A percentile compares a stretch with the other conserved stretches of the same genome.
Evolutionary conservation across 306 rosid species (phyloP).

Genomic region (Quillaja saponaria): DNA sequence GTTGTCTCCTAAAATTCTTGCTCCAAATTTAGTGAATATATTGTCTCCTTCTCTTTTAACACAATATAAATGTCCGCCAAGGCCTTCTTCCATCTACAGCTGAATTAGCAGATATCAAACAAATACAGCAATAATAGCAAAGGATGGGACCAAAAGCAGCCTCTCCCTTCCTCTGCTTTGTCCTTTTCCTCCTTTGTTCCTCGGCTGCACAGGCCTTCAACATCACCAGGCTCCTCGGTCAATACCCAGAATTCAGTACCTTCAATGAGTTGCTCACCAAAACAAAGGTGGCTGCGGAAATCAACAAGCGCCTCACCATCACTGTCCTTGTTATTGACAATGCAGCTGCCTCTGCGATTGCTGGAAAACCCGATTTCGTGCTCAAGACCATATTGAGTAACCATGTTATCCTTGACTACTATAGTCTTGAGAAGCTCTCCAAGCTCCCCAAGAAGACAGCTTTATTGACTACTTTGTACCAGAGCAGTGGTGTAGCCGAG

Average conservation of each 20-base stretch:
- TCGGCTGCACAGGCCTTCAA: not conserved
- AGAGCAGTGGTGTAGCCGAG: not conserved
- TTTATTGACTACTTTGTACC: not conserved
- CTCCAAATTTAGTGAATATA: too few species aligned
- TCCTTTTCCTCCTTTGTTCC: not conserved
- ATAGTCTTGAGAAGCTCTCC: not conserved
- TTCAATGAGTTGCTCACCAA: not conserved
- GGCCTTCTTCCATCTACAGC: too few species aligned
- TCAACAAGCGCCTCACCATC: not conserved
- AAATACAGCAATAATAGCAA: too few species aligned
- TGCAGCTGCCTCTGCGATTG: not conserved
- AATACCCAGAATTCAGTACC: not conserved
- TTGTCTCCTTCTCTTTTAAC: too few species aligned
- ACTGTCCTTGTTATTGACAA: slow-evolving; percentile 3
- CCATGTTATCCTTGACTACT: not conserved
- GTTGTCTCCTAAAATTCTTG: too few species aligned
- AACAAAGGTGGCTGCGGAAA: not conserved
- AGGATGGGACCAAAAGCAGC: not conserved
- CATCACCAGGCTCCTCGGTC: not conserved
- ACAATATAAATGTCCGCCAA: too few species aligned
- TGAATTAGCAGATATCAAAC: too few species aligned
- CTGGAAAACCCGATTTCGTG: not conserved
- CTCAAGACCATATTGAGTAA: not conserved
- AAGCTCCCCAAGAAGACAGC: not conserved
- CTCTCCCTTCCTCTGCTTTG: not conserved